phyloP scores from a whole-genome alignment of 2,329 filamentous ascomycete species.

The Xylariaceae sp. region DNA sequence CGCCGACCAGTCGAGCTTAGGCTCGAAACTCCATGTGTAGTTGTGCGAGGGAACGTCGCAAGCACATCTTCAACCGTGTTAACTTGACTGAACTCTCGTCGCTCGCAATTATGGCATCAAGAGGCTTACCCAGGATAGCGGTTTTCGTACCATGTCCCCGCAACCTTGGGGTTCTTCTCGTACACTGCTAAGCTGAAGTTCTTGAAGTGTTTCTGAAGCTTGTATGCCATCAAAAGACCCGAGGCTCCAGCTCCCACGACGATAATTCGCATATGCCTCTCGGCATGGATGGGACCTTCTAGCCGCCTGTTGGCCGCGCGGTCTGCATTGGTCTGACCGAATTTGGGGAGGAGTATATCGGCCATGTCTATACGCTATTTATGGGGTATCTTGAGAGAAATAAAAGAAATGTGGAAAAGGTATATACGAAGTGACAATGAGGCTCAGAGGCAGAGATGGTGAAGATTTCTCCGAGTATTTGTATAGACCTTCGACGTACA shows the following conservation, averaged over 20 bases:
- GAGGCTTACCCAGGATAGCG: constrained; percentile 37
- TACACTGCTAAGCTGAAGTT: constrained; percentile 32
- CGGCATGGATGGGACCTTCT: constrained; percentile 10
- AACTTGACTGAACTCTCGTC: background rate
- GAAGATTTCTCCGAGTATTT: too few species aligned
- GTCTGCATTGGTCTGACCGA: constrained; percentile 5
- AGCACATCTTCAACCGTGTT: constrained; percentile 33
- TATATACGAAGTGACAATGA: background rate
- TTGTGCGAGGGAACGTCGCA: constrained; percentile 52
- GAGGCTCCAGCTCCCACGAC: constrained; percentile 15
- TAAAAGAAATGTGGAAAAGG: background rate
- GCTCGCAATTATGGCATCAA: background rate
- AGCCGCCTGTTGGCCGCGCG: constrained; percentile 5
- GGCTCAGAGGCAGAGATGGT: background rate
- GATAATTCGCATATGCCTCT: constrained; percentile 8
- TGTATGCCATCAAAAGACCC: constrained; percentile 11
- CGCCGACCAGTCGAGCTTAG: constrained; percentile 40
- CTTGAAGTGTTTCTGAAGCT: constrained; percentile 14
- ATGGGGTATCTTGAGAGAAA: background rate
- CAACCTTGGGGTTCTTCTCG: constrained; percentile 47
- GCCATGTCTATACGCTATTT: constrained; percentile 1
- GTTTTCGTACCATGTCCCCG: constrained; percentile 54
- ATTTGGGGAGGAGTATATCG: constrained; percentile 1
- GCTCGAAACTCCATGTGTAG: constrained; percentile 50
- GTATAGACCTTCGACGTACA: too few species aligned